phyloP scores from a whole-genome alignment of 2,329 filamentous ascomycete species.

The Bipolaris gigantea region DNA sequence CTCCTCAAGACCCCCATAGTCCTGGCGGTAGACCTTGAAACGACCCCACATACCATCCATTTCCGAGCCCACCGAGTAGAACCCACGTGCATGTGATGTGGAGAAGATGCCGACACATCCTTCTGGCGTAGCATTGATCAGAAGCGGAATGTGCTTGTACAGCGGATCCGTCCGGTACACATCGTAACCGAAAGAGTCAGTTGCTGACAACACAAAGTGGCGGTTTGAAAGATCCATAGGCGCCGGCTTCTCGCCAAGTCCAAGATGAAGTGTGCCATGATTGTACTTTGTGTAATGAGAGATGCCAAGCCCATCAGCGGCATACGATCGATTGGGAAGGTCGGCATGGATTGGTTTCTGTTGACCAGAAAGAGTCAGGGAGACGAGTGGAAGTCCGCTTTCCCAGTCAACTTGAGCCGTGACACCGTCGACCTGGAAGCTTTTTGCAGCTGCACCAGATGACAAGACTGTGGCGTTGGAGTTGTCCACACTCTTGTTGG shows the following conservation, averaged over 20 bases:
- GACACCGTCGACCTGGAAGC: conserved; percentile 54
- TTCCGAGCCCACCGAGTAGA: conserved; percentile 69
- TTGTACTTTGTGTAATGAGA: conserved; percentile 68
- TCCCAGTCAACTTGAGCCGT: conserved; percentile 63
- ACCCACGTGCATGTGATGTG: conserved; percentile 64
- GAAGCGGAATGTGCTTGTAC: conserved; percentile 74
- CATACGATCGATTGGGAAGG: conserved; percentile 67
- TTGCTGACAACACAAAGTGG: conserved; percentile 67
- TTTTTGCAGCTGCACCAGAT: conserved; percentile 41
- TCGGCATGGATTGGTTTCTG: conserved; percentile 63
- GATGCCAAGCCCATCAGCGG: conserved; percentile 62
- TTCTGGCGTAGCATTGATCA: conserved; percentile 67
- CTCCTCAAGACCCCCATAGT: conserved; percentile 71
- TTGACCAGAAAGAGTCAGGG: conserved; percentile 56
- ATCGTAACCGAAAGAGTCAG: conserved; percentile 74
- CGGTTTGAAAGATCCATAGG: conserved; percentile 72
- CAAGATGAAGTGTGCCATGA: conserved; percentile 65
- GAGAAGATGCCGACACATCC: conserved; percentile 71
- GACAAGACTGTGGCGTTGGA: conserved; percentile 38
- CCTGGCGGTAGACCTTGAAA: conserved; percentile 74
- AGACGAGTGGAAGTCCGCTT: conserved; percentile 58
- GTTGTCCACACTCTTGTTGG: conserved; percentile 43
- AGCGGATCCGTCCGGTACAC: conserved; percentile 70
- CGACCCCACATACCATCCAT: conserved; percentile 76
- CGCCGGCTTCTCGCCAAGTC: conserved; percentile 71